Percentiles rank a stretch among this genome's conserved stretches.
phyloP scores from a whole-genome alignment of 345 rosid genomes.

The Erodium maritimum region DNA sequence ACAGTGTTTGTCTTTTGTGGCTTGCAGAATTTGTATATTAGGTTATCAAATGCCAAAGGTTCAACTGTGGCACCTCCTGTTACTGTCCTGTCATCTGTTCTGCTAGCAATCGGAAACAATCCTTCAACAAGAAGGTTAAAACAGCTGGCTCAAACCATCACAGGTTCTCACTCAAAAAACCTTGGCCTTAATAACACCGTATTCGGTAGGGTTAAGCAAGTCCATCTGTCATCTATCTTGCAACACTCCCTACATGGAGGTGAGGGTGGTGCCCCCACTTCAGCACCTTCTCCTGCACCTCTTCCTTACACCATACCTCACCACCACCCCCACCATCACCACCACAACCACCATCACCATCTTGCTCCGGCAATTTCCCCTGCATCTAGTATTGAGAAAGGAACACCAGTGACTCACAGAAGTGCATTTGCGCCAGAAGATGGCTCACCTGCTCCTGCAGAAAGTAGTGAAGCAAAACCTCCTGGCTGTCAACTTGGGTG shows the following conservation, averaged over 20 bases:
- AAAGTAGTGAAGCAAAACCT: constrained; percentile 31
- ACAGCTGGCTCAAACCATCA: constrained; percentile 79
- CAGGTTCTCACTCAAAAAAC: constrained; percentile 62
- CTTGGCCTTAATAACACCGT: constrained; percentile 71
- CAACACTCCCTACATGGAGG: constrained; percentile 60
- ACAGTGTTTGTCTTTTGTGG: constrained; percentile 6
- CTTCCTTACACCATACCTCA: constrained; percentile 27
- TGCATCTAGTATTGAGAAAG: constrained; percentile 19
- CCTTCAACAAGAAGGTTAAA: constrained; percentile 51
- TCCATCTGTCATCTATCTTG: constrained; percentile 62
- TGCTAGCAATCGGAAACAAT: constrained; percentile 52
- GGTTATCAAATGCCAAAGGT: constrained; percentile 53
- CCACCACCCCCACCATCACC: constrained; percentile 38
- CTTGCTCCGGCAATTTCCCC: constrained; percentile 39
- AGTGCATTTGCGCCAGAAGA: constrained; percentile 20
- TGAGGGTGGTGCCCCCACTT: constrained; percentile 26
- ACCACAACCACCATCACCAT: constrained; percentile 12
- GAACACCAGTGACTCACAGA: constrained; percentile 17
- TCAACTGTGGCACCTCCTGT: constrained; percentile 70
- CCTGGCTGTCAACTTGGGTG: constrained; percentile 41
- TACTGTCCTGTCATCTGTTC: constrained; percentile 58
- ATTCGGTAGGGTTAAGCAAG: constrained; percentile 85
- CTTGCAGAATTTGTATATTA: constrained; percentile 67
- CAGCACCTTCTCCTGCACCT: constrained; percentile 52
- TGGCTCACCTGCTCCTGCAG: too few species aligned